Base-by-base conservation (phyloP, 169 alveolate species). In the Ichthyophthirius multifiliis region DNA sequence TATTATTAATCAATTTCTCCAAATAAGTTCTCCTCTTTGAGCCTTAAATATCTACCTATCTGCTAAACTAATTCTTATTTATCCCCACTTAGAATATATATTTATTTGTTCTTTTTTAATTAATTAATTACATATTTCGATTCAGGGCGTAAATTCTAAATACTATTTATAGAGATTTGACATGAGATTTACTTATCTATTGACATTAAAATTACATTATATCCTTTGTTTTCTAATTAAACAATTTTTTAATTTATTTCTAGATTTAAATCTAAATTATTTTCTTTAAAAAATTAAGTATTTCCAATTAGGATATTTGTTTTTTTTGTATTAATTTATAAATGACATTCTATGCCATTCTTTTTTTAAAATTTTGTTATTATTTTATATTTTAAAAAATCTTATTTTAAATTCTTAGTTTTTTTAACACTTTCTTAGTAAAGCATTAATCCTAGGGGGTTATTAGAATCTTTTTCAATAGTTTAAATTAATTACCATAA, bases 1-100 rank as follows among this genome's bases (percentile, higher is more conserved):
- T 76, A 48, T 37, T 81, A 37, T 20, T 81, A 81, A 55, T 81
- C 86, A 10, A 48, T 71, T 48, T 81, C 86, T 48, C 82, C 86
- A 32, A 47, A 47, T 12, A 65, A 32, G 23, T 73, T 18, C 10
- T 34, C 64, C 0, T 62, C 39, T n/a, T 81, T 76, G 30, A 81
- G 67, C 5, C 65, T 75, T 55, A 81, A 43, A 55, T 48, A 73
- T 23, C 41, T 23, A 0, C 86, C 86, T 3, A 81, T 82, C 5
- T 55, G 20, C 15, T 20, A 15, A 0, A 81, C 86, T 47, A 82
- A 71, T 4, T 81, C 76, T 32, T 81, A 39, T 10, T 76, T 41
- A 43, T 81, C 86, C 0, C 86, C 86, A 47, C 80, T 64, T 13
- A 81, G 43, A 20, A 81, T 81, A 30, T 48, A 81, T 4, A 67